Conservation (phyloP, 768 basidiomycete species). For the Rhodotorula diobovata region DNA sequence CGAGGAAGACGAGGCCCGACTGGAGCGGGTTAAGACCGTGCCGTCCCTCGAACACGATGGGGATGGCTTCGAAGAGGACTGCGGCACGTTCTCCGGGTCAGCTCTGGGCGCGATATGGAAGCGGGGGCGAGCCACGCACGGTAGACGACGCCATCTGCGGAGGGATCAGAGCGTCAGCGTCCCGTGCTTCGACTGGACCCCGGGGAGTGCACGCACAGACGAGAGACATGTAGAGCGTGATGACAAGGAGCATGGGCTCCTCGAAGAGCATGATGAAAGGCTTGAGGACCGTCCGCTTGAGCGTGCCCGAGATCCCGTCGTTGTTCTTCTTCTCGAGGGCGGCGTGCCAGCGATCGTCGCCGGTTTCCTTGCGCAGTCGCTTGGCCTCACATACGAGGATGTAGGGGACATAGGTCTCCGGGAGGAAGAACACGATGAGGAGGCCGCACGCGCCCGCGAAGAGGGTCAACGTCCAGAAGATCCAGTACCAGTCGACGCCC, state of each 20-base stretch:
- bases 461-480: constrained; percentile 34
- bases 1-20: constrained; percentile 44
- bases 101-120: too few species aligned
- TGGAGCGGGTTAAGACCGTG: constrained; percentile 46
- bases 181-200: too few species aligned
- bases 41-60: constrained; percentile 43
- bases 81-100: too few species aligned
- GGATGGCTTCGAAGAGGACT: constrained; percentile 46
- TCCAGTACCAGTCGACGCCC: constrained; percentile 29
- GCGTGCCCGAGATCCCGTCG: neutral
- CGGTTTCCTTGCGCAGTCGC: constrained; percentile 42
- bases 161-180: too few species aligned
- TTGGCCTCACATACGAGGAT: constrained; percentile 39
- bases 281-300: constrained; percentile 36
- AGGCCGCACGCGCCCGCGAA: constrained; percentile 39
- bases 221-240: constrained; percentile 29
- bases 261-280: constrained; percentile 43
- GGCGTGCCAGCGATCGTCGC: constrained; percentile 40
- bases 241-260: constrained; percentile 44
- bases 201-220: neutral
- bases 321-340: constrained; percentile 25
- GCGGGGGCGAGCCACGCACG: too few species aligned
- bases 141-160: too few species aligned
- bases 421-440: constrained; percentile 35
- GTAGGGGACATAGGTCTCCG: constrained; percentile 39